A percentile compares a stretch with the other conserved stretches of the same genome.
phyloP scores from a whole-genome alignment of 2,329 filamentous ascomycete genomes.

The Monosporascus cannonballus region DNA sequence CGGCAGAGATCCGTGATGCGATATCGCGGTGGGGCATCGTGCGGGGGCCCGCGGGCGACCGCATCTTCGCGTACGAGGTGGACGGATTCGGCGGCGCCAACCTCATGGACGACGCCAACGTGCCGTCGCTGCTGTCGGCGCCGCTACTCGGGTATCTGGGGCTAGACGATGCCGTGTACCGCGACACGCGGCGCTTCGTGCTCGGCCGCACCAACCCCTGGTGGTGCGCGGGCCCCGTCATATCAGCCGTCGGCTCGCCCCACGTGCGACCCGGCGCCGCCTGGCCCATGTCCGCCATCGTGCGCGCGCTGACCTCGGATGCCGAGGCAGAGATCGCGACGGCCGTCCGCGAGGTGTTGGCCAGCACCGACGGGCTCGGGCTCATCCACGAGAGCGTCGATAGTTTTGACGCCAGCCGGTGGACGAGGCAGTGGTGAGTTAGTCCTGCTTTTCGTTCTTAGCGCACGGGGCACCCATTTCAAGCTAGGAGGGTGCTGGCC shows the following conservation, averaged over 20 bases:
- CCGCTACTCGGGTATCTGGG: slow-evolving; percentile 58
- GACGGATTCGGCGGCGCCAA: slow-evolving; percentile 64
- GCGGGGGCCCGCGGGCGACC: slow-evolving; percentile 16
- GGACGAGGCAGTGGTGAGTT: slow-evolving; percentile 39
- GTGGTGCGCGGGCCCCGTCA: slow-evolving; percentile 59
- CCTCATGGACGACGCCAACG: slow-evolving; percentile 68
- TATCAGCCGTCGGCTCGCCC: slow-evolving; percentile 66
- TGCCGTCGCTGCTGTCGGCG: slow-evolving; percentile 59
- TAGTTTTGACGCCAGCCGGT: slow-evolving; percentile 47
- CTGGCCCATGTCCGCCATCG: slow-evolving; percentile 52
- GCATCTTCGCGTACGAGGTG: slow-evolving; percentile 73
- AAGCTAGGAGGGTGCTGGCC: not conserved
- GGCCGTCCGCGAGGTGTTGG: slow-evolving; percentile 59
- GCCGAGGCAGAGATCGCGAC: slow-evolving; percentile 66
- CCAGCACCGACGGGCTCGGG: slow-evolving; percentile 65
- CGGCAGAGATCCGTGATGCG: slow-evolving; percentile 58
- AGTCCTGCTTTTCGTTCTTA: not conserved
- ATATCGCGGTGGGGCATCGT: slow-evolving; percentile 69
- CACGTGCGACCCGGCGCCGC: slow-evolving; percentile 55
- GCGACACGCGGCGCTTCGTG: slow-evolving; percentile 74
- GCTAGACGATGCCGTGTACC: slow-evolving; percentile 59
- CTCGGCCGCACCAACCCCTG: slow-evolving; percentile 74
- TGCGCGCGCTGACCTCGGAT: slow-evolving; percentile 52
- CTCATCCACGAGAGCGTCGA: slow-evolving; percentile 77
- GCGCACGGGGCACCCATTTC: not conserved